These are phyloP conservation scores for Furcasterigmium sp. DNA, from an alignment of 2,329 filamentous ascomycete species.

Conservation along the genomic window DNA sequence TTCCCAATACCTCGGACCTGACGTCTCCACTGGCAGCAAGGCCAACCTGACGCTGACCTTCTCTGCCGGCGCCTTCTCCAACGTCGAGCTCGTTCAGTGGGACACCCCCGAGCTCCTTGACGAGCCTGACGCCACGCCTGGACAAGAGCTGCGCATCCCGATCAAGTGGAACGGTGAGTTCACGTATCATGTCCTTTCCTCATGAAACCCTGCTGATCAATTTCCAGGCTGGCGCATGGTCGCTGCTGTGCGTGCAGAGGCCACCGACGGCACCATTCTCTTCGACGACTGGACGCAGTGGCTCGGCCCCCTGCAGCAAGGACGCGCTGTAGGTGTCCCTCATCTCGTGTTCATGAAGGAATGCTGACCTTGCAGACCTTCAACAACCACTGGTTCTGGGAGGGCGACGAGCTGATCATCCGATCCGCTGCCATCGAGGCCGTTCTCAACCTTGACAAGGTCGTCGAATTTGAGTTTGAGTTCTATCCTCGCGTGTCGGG, in stretches of 20 bases:
- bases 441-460: slow-evolving; percentile 36
- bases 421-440: slow-evolving; percentile 35
- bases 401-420: slow-evolving; percentile 39
- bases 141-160: slow-evolving; percentile 39
- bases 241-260: slow-evolving; percentile 45
- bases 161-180: slow-evolving; percentile 41
- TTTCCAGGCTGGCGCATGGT: slow-evolving; percentile 27
- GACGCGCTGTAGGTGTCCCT: slow-evolving; percentile 24
- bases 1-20: slow-evolving; percentile 32
- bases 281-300: slow-evolving; percentile 53
- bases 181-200: too few relatives aligned
- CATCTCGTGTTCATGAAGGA: background rate
- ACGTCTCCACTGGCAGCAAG: slow-evolving; percentile 36
- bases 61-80: slow-evolving; percentile 40
- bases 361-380: slow-evolving; percentile 30
- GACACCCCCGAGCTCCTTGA: slow-evolving; percentile 32
- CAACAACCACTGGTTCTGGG: slow-evolving; percentile 45
- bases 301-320: slow-evolving; percentile 46
- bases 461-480: slow-evolving; percentile 46
- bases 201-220: too few relatives aligned
- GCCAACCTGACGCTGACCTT: slow-evolving; percentile 48
- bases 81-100: slow-evolving; percentile 48
- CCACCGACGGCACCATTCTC: slow-evolving; percentile 41
- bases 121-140: slow-evolving; percentile 11
- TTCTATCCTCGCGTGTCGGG: slow-evolving; percentile 45